Base-by-base conservation (phyloP, 1,284 basidiomycete genomes). In the Uromyces viciae-fabae region DNA sequence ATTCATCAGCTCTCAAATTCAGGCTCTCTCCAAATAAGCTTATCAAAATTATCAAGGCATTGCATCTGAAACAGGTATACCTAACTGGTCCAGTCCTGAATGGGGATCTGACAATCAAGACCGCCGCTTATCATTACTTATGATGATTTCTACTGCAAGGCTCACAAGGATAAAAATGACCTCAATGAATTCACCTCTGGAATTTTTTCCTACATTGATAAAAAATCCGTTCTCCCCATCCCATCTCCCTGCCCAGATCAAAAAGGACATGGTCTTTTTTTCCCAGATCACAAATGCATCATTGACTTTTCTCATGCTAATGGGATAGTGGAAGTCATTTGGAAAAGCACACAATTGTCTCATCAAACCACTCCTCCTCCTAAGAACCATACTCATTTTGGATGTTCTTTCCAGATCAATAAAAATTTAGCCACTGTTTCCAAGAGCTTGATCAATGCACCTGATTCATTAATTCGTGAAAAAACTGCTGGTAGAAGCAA, bases 251-350 rank as follows among this genome's bases (percentile, higher is more conserved):
- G 42, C 33, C n/a, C n/a, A n/a, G 22, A 49, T 8, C 22, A 52
- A 17, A 72, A n/a, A 17, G 46, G 69, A 7, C 46, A 52, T 72
- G 46, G 69, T 22, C 25, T 72, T 2, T 22, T 15, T 14, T 72
- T 72, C 52, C 40, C 69, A 5, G 8, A 33, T 43, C 69, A 72
- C 52, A 3, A 38, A 11, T 19, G 15, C 19, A 19, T 72, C 1
- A 72, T 72, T 72, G 69, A 72, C 36, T 72, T 72, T 72, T 22
- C 46, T 33, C 43, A 49, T 72, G 43, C 46, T 19, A 72, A 72
- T 72, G 69, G 69, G 4, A 72, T 52, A 49, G 33, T 72, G 11
- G 46, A 72, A 54, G 33, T 56, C 9, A 17, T 72, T 3, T 72
- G 69, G 69, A 17, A 66, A 66, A 66, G 38, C 17, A 42, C 38